Evolutionary conservation across 140 eudicot species (phyloP).

Genomic region (Flaveria floridana): DNA sequence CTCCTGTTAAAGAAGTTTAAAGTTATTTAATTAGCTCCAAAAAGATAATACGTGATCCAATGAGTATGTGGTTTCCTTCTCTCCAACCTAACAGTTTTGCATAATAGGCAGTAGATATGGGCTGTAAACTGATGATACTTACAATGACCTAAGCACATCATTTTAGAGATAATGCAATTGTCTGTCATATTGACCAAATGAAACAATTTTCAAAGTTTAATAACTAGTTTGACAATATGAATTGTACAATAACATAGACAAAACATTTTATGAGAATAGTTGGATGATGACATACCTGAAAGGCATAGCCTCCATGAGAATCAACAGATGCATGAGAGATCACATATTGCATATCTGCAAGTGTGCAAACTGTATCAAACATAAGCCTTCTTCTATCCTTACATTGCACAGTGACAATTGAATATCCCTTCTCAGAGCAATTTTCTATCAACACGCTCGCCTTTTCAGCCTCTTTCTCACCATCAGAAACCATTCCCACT

Average conservation of each 20-base stretch:
- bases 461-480: slow-evolving; percentile 40
- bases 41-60: not conserved
- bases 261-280: not conserved
- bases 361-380: slow-evolving; percentile 83
- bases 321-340: slow-evolving; percentile 69
- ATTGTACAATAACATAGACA: not conserved
- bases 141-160: not conserved
- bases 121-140: not conserved
- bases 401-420: slow-evolving; percentile 56
- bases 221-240: slow-evolving; percentile 9
- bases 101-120: not conserved
- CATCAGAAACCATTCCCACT: slow-evolving; percentile 7
- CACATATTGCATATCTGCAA: slow-evolving; percentile 67
- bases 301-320: slow-evolving; percentile 58
- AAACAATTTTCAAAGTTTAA: not conserved
- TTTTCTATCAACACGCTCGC: slow-evolving; percentile 48
- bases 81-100: not conserved
- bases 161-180: not conserved
- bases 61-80: not conserved
- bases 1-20: slow-evolving; percentile 39
- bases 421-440: slow-evolving; percentile 64
- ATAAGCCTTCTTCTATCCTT: slow-evolving; percentile 65
- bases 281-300: slow-evolving; percentile 46
- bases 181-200: not conserved
- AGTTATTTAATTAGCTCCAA: not conserved